These are phyloP conservation scores for Chaetomium fimeti DNA, from an alignment of 495 filamentous ascomycete species.

Conservation along the genomic window DNA sequence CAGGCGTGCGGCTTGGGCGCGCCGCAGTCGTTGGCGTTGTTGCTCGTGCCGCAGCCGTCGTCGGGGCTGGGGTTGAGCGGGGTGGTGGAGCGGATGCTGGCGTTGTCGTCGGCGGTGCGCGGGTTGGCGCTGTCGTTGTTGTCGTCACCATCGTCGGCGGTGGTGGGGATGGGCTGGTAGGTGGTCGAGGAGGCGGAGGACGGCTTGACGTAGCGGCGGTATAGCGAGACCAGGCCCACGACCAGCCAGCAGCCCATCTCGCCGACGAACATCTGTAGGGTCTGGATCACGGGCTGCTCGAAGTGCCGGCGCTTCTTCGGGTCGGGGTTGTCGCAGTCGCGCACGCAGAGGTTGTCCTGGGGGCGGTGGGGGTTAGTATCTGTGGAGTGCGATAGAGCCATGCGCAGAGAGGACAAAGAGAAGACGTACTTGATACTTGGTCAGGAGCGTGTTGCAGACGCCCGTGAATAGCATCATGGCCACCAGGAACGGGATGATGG, in stretches of 20 bases:
- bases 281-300: conserved; percentile 95
- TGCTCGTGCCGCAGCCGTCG: neutral
- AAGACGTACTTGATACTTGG: conserved; percentile 80
- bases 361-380: conserved; percentile 1
- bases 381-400: neutral
- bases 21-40: neutral
- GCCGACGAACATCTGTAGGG: conserved; percentile 90
- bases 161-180: conserved; percentile 60
- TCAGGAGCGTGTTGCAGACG: conserved; percentile 94
- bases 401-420: neutral
- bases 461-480: conserved; percentile 87
- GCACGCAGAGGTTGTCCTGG: conserved; percentile 94
- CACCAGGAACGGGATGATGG: conserved; percentile 76
- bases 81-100: conserved; percentile 48
- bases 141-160: conserved; percentile 35
- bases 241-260: conserved; percentile 93
- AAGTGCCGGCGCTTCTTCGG: conserved; percentile 67
- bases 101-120: conserved; percentile 38
- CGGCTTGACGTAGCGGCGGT: conserved; percentile 51
- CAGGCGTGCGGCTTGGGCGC: conserved; percentile 22
- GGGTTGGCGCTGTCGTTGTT: conserved; percentile 29
- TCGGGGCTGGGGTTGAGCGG: conserved; percentile 46
- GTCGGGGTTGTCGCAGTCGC: conserved; percentile 76
- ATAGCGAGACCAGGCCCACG: conserved; percentile 63
- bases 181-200: conserved; percentile 41